Conservation (phyloP, 306 rosid species). For the Gleditsia sinensis region DNA sequence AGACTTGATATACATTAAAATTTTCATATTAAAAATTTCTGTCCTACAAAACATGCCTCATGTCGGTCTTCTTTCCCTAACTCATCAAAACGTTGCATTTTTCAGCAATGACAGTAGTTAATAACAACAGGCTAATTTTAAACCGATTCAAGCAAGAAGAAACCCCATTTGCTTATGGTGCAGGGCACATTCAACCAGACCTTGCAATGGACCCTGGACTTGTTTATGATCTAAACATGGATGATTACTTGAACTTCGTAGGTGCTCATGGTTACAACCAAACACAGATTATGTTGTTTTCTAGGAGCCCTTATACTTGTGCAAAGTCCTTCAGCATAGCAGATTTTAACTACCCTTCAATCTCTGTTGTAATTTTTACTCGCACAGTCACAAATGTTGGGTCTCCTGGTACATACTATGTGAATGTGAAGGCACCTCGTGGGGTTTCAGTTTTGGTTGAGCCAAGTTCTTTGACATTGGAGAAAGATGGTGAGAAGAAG, state of each 20-base stretch:
- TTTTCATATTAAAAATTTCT: neutral
- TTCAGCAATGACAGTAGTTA: constrained; percentile 48
- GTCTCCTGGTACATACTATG: constrained; percentile 46
- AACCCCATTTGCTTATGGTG: constrained; percentile 59
- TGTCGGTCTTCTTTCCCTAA: neutral
- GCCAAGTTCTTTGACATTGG: constrained; percentile 49
- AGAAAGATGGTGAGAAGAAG: constrained; percentile 51
- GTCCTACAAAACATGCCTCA: neutral
- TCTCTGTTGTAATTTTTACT: constrained; percentile 41
- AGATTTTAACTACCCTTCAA: constrained; percentile 64
- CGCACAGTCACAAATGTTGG: constrained; percentile 55
- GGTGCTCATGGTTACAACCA: constrained; percentile 59
- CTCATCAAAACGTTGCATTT: neutral
- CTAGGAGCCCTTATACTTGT: constrained; percentile 27
- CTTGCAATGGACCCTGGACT: constrained; percentile 66
- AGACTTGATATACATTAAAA: too few relatives aligned
- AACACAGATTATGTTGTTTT: constrained; percentile 29
- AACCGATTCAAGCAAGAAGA: constrained; percentile 39
- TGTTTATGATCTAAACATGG: constrained; percentile 44
- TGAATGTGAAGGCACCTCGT: constrained; percentile 40
- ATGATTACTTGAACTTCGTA: constrained; percentile 65
- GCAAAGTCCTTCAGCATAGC: constrained; percentile 33
- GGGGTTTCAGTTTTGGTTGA: constrained; percentile 48
- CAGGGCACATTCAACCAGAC: constrained; percentile 65
- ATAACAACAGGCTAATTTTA: constrained; percentile 28